A percentile compares a stretch with the other conserved stretches of the same genome.
phyloP scores from a whole-genome alignment of 1,284 basidiomycete genomes.

The Volvariella surrecta region DNA sequence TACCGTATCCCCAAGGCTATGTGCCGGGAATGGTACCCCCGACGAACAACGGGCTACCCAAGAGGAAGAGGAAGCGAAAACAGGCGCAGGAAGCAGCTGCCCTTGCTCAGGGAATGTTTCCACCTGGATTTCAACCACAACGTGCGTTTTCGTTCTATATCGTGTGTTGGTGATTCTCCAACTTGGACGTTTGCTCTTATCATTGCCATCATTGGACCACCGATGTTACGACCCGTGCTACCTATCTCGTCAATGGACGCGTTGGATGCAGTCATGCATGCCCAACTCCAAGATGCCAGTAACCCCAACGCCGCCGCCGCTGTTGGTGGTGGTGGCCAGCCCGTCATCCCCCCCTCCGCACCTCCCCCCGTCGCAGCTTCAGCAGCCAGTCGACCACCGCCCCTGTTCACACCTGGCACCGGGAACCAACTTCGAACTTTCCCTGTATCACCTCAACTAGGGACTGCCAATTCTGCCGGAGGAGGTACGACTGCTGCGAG shows the following conservation, averaged over 20 bases:
- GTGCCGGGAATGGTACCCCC: too few relatives aligned
- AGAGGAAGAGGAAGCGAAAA: too few relatives aligned
- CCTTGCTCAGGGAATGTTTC: background rate
- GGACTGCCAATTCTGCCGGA: background rate
- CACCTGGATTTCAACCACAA: slow-evolving; percentile 1
- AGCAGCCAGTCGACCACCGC: background rate
- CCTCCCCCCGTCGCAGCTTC: background rate
- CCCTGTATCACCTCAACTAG: background rate
- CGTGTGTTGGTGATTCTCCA: background rate
- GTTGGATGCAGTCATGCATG: background rate
- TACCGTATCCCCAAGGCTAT: too few relatives aligned
- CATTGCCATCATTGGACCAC: background rate
- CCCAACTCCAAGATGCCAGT: background rate
- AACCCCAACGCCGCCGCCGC: background rate
- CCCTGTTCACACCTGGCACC: background rate
- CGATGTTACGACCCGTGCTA: too few relatives aligned
- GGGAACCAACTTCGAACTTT: background rate
- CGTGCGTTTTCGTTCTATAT: background rate
- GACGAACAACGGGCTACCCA: too few relatives aligned
- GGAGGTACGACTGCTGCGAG: background rate
- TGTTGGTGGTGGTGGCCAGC: too few relatives aligned
- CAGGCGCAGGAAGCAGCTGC: too few relatives aligned
- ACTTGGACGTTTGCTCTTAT: background rate
- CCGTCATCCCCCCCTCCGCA: too few relatives aligned
- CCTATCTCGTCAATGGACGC: too few relatives aligned